phyloP scores from a whole-genome alignment of 805 yeast genomes.

The Lachancea waltii region DNA sequence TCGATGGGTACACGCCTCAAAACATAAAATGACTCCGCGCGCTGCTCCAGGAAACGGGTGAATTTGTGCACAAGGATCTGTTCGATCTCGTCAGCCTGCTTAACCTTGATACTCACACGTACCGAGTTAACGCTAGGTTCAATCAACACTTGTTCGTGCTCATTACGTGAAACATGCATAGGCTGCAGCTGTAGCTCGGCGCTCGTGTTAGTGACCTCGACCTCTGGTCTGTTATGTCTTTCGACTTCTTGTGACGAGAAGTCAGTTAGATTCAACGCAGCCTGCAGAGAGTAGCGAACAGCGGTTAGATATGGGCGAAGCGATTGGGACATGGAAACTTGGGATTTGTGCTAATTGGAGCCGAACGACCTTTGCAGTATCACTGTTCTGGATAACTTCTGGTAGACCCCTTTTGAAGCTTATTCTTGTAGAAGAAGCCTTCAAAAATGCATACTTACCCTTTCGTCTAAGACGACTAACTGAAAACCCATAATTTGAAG shows the following conservation, averaged over 20 bases:
- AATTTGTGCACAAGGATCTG: constrained; percentile 90
- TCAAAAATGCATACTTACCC: not conserved
- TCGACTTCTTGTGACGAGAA: constrained; percentile 94
- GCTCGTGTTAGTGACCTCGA: constrained; percentile 73
- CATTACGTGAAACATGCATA: constrained; percentile 85
- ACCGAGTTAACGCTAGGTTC: constrained; percentile 93
- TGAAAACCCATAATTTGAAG: no score
- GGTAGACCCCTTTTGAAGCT: constrained; percentile 2
- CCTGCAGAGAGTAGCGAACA: constrained; percentile 87
- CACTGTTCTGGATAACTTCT: no score
- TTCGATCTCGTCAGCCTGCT: constrained; percentile 97
- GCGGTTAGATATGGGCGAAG: constrained; percentile 91
- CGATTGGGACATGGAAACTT: constrained; percentile 98
- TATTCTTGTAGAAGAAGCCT: not conserved
- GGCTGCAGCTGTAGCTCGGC: constrained; percentile 84
- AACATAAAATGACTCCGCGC: constrained; percentile 92
- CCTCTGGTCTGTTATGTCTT: constrained; percentile 95
- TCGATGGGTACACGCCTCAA: constrained; percentile 84
- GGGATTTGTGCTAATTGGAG: no score
- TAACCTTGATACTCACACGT: constrained; percentile 83
- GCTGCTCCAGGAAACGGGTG: constrained; percentile 84
- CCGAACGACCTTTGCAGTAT: no score
- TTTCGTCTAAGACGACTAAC: no score
- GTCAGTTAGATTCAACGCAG: constrained; percentile 86
- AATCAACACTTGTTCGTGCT: constrained; percentile 83